Evolutionary conservation across 371 early-diverging fungal genomes (phyloP), one percentile per base, ranked within the genome.

Genomic region (Haplosporangium sp.): DNA sequence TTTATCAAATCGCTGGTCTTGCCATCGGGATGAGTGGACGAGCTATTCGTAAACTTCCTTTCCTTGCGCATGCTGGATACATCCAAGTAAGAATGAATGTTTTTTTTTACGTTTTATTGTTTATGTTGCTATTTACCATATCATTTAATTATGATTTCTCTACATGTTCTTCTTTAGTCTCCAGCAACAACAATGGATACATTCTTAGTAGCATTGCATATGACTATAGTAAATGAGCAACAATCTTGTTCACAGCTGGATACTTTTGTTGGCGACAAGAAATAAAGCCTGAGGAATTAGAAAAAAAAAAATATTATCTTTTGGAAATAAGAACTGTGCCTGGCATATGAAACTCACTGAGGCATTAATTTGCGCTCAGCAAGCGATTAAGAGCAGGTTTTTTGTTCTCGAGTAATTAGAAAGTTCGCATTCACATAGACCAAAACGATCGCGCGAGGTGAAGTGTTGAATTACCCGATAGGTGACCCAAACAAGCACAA

Each of bases 11-110:
- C 35, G 62, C 69, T 2, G 50, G 15, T 10, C 15, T 47, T 7
- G 69, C 73, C 3, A 13, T 2, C 63, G 76, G 86, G 15, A 67
- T 88, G 67, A 86, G 86, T 61, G 86, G 86, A n/a, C 77, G 89
- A 1, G 50, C 73, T 17, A 60, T 89, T 13, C 87, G 87, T 50
- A 85, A 82, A 65, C 68, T 90, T 20, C 86, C 88, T 1, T 86
- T 90, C 45, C 74, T 88, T 5, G 86, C 91, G 0, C 66, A 72
- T 47, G 82, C 82, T 4, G 61, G 52, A 52, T 56, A 72, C 37
- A 27, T 71, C 4, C 77, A 72, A 47, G 75, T 73, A 72, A 45
- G 34, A 19, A 44, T 4, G 5, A 44, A 61, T 27, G 8, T 1
- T 19, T 38, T 42, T 5, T 38, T 5, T 9, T n/a, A 20, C 27